Base-by-base conservation (phyloP, 768 basidiomycete genomes). In the Lactifluus subvellereus region DNA sequence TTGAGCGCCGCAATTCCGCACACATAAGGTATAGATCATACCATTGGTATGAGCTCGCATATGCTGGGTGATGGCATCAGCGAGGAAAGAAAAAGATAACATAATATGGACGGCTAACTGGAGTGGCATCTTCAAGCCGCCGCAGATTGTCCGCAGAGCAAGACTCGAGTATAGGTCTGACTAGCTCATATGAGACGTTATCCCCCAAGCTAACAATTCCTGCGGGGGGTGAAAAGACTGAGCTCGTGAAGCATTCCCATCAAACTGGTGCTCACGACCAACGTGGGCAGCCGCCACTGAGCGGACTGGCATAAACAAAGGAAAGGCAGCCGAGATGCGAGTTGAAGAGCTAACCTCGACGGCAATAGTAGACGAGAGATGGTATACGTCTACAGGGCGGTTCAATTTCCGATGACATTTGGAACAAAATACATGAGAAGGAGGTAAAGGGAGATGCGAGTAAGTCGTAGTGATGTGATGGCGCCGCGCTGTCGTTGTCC, bases 91-190 rank as follows among this genome's bases (percentile, higher is more conserved):
- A 48, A 35, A 43, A 61, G 47, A 43, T 16, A 40, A 27, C 40
- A 55, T 30, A 38, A 53, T 20, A 48, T 40, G 49, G n/a, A 49
- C 3, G 27, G 76, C 84, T 70, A 70, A 89, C 91, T 55, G 88
- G 87, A 48, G 88, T 86, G 54, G 81, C 76, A 67, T 82, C 77
- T 74, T 94, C 91, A 64, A 93, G 72, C 65, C 82, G 77, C 60
- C 81, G 75, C 30, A 94, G 80, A 64, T 86, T 85, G 62, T 90
- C 87, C 66, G 84, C 79, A 60, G 80, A 80, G 74, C 89, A 91
- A 68, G 81, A 81, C 69, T 87, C 84, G 62, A 94, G 77, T 49
- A 94, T 84, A 49, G 90, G 91, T 70, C 80, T 82, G 65, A 88
- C 80, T 55, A 91, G 77, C 49, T 80, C 76, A 72, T 83, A 88